Base-by-base conservation (phyloP, 495 filamentous ascomycete genomes). In the Lophiostoma macrostomum region DNA sequence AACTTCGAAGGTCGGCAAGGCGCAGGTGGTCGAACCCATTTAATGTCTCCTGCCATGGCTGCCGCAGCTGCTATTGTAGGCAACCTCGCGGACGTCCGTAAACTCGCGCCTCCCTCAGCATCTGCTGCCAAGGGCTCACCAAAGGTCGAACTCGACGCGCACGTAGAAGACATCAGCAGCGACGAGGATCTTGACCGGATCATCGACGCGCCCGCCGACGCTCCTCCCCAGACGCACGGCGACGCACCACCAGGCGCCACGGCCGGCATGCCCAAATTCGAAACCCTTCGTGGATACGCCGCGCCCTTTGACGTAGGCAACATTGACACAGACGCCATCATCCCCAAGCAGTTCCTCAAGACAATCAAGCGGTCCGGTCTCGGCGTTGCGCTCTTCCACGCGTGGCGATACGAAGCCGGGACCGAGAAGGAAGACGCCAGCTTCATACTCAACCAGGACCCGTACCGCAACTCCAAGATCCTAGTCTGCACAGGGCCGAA, bases 321-420 rank as follows among this genome's bases (percentile, higher is more conserved):
- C 64, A 81, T 96, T 64, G 93, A 98, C 71, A 98, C 93, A 24
- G 93, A 98, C 64, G 91, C 91, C 61, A 98, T 98, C 70, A 98
- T 98, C 51, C 93, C 93, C 53, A 98, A 98, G 69, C 93, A 98
- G 70, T 98, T 97, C 78, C 77, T 98, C 45, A 98, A 98, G 76
- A 98, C 93, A 32, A 98, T 98, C 73, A 97, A 98, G 78, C 87
- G 93, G 34, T 95, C 93, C 4, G 93, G 93, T 46, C 83, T 98
- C 13, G 90, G 90, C 46, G 76, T 76, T 14, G 93, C 91, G 34
- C 80, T 94, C 50, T 98, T 98, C 76, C 80, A 86, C 68, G 84
- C 83, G 58, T 81, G 86, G 67, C 86, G 93, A 39, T 95, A 76
- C 71, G 77, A 86, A 42, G 69, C 74, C 1, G 84, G 91, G 51